phyloP scores from a whole-genome alignment of 75 land plant genomes.

The Cupressus sempervirens region DNA sequence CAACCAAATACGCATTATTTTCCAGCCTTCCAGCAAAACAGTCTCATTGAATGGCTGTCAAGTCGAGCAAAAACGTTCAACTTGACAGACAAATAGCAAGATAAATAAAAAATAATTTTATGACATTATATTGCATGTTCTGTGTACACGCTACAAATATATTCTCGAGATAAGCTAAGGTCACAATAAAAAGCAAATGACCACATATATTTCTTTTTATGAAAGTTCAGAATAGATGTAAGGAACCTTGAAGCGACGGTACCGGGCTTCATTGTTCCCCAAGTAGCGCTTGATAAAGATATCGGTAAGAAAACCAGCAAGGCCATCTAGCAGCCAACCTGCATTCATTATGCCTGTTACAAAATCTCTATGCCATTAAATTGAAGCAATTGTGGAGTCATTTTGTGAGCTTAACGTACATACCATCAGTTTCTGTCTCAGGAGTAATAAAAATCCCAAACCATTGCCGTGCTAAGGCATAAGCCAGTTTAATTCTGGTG shows the following conservation, averaged over 20 bases:
- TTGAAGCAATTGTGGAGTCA: neutral
- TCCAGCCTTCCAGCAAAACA: too few species aligned
- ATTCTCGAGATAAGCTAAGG: neutral
- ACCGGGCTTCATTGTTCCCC: conserved; percentile 94
- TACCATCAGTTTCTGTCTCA: conserved; percentile 88
- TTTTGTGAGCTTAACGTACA: neutral
- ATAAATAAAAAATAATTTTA: neutral
- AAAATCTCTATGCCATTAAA: neutral
- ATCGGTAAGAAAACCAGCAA: conserved; percentile 87
- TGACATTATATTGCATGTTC: neutral
- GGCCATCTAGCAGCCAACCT: conserved; percentile 95
- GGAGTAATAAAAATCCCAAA: conserved; percentile 93
- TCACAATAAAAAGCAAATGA: neutral
- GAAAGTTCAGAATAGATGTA: conserved; percentile 1
- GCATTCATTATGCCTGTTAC: conserved; percentile 4
- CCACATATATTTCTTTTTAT: neutral
- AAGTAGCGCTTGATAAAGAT: conserved; percentile 66
- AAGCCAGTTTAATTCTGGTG: conserved; percentile 84
- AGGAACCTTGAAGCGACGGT: conserved; percentile 77
- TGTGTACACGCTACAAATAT: neutral
- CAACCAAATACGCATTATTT: too few species aligned
- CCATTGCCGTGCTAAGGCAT: conserved; percentile 96
- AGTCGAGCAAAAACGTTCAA: neutral
- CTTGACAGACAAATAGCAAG: neutral
- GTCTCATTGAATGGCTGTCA: too few species aligned